A percentile compares a stretch with the other conserved stretches of the same genome.
phyloP scores from a whole-genome alignment of 2,329 filamentous ascomycete genomes.

The Incumbomyces lentus region DNA sequence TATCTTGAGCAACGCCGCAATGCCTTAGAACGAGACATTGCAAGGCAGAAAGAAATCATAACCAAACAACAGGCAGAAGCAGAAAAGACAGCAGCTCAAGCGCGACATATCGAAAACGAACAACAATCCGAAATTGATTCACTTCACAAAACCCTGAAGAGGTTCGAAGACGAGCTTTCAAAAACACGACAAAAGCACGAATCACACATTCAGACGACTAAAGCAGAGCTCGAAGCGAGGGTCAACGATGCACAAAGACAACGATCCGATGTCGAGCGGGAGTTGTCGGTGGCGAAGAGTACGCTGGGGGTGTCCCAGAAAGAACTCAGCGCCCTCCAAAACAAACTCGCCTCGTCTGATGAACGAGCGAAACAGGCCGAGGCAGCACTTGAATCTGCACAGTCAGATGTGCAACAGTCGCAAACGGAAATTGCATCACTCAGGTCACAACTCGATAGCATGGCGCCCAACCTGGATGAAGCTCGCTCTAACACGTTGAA shows the following conservation, averaged over 20 bases:
- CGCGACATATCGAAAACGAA: constrained; percentile 9
- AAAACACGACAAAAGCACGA: constrained; percentile 2
- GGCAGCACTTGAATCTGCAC: background rate
- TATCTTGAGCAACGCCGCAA: constrained; percentile 40
- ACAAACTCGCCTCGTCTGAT: constrained; percentile 22
- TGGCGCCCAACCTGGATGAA: constrained; percentile 6
- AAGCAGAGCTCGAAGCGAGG: constrained; percentile 29
- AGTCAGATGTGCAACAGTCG: background rate
- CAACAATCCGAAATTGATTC: constrained; percentile 13
- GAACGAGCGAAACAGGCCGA: constrained; percentile 30
- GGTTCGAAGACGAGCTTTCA: background rate
- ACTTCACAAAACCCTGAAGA: constrained; percentile 4
- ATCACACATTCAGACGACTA: background rate
- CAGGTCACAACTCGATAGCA: constrained; percentile 3
- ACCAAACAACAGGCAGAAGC: constrained; percentile 19
- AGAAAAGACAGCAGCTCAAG: constrained; percentile 8
- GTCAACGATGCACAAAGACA: constrained; percentile 50
- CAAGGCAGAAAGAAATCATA: constrained; percentile 2
- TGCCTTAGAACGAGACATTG: constrained; percentile 14
- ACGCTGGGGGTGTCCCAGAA: constrained; percentile 22
- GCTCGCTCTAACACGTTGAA: constrained; percentile 24
- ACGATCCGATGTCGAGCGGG: constrained; percentile 48
- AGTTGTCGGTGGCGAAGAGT: constrained; percentile 32
- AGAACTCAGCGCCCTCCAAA: constrained; percentile 12
- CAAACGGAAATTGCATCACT: constrained; percentile 10